These are phyloP conservation scores for Takashimella koratensis DNA, from an alignment of 1,284 basidiomycete genomes.

Conservation along the genomic window DNA sequence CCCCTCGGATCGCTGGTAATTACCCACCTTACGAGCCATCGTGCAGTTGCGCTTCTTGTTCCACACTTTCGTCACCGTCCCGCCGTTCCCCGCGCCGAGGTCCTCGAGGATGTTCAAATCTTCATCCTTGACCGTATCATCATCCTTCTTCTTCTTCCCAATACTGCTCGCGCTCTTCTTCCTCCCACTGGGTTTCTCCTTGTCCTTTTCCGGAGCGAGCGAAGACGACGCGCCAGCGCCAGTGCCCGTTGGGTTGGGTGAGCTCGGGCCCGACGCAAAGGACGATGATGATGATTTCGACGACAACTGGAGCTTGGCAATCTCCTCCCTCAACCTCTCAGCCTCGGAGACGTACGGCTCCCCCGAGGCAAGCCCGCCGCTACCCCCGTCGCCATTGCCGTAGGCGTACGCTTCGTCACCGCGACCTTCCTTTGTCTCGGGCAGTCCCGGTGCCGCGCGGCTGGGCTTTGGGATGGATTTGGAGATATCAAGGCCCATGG, in stretches of 20 bases:
- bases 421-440: constrained; percentile 6
- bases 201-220: constrained; percentile 5
- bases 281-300: constrained; percentile 56
- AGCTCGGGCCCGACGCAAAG: constrained; percentile 13
- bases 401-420: constrained; percentile 3
- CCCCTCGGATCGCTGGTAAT: no score
- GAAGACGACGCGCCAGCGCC: not conserved
- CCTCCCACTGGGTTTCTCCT: constrained; percentile 5
- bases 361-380: not conserved
- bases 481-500: constrained; percentile 43
- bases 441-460: constrained; percentile 29
- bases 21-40: constrained; percentile 92
- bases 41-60: constrained; percentile 82
- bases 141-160: constrained; percentile 57
- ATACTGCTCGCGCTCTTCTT: constrained; percentile 28
- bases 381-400: constrained; percentile 7
- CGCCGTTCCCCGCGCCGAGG: constrained; percentile 94
- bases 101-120: constrained; percentile 81
- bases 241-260: not conserved
- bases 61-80: constrained; percentile 93
- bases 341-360: constrained; percentile 48
- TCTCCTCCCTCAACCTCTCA: constrained; percentile 49
- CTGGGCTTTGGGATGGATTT: constrained; percentile 37
- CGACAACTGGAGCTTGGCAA: constrained; percentile 55
- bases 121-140: constrained; percentile 70